Percentiles rank a stretch among this genome's conserved stretches.
These are phyloP conservation scores for Gautieria morchelliformis DNA, from an alignment of 768 basidiomycete genomes.

Conservation along the genomic window DNA sequence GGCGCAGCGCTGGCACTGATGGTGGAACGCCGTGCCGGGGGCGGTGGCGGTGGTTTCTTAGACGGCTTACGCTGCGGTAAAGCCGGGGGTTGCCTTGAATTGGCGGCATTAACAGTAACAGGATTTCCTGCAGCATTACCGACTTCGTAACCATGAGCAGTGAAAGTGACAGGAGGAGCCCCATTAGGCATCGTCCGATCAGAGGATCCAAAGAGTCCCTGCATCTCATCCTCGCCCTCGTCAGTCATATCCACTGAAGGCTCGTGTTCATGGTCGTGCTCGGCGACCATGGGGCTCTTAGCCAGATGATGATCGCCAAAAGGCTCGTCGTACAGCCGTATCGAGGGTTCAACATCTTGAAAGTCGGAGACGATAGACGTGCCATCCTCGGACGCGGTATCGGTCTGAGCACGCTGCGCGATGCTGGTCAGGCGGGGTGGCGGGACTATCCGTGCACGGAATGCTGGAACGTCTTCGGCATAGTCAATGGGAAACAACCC, in stretches of 20 bases:
- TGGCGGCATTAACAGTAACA: no score
- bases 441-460: conserved; percentile 16
- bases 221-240: neutral
- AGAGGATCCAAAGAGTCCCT: neutral
- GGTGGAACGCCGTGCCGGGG: neutral
- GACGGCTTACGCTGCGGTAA: conserved; percentile 1
- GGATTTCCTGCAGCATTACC: conserved; percentile 1
- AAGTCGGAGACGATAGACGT: conserved; percentile 13
- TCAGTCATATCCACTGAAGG: neutral
- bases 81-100: neutral
- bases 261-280: neutral
- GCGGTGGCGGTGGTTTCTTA: conserved; percentile 4
- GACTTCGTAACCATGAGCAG: neutral
- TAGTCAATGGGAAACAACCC: conserved; percentile 80
- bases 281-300: neutral
- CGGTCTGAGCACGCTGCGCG: conserved; percentile 19
- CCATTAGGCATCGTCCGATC: neutral
- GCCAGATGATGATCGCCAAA: conserved; percentile 35
- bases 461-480: conserved; percentile 36
- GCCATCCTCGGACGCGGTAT: conserved; percentile 13
- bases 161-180: neutral
- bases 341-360: conserved; percentile 13
- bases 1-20: neutral
- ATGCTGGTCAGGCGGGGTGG: conserved; percentile 18
- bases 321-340: conserved; percentile 31